A percentile compares a stretch with the other conserved stretches of the same genome.
These are phyloP conservation scores for Echites panduratus DNA, from an alignment of 257 asterid species.

Conservation along the genomic window DNA sequence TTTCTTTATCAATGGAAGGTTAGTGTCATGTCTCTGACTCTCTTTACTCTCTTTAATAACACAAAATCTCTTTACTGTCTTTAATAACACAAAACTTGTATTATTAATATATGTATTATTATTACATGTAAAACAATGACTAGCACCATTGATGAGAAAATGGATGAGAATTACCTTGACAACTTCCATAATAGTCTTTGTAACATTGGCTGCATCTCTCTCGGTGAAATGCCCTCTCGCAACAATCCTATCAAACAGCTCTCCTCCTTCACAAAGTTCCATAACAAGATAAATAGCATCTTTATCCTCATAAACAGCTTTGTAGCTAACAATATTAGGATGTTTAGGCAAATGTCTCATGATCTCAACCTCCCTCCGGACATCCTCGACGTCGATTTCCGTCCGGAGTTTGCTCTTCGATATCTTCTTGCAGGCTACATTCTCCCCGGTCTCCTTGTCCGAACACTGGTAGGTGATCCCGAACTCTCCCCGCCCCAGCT, in stretches of 20 bases:
- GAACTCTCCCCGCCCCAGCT: constrained; percentile 84
- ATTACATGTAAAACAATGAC: too few relatives aligned
- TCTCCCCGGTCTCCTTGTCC: constrained; percentile 36
- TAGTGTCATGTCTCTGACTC: too few relatives aligned
- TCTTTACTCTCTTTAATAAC: too few relatives aligned
- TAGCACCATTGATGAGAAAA: too few relatives aligned
- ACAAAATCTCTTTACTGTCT: too few relatives aligned
- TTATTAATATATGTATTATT: too few relatives aligned
- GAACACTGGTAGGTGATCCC: constrained; percentile 70
- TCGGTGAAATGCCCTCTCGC: constrained; percentile 79
- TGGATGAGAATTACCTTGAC: constrained; percentile 45
- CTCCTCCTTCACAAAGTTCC: constrained; percentile 94
- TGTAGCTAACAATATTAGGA: constrained; percentile 67
- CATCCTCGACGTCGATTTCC: constrained; percentile 73
- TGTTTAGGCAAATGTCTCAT: constrained; percentile 76
- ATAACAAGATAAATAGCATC: constrained; percentile 72
- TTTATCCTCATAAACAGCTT: constrained; percentile 67
- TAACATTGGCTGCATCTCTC: constrained; percentile 66
- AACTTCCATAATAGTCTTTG: constrained; percentile 76
- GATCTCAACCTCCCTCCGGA: constrained; percentile 74
- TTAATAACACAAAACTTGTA: too few relatives aligned
- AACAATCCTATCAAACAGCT: constrained; percentile 74
- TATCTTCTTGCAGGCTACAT: constrained; percentile 73
- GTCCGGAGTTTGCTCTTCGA: constrained; percentile 61
- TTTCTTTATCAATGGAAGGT: too few relatives aligned